Evolutionary conservation across 2,329 filamentous ascomycete genomes (phyloP), one percentile per base, ranked within the genome.

Genomic region (Diplodia scrobiculata): DNA sequence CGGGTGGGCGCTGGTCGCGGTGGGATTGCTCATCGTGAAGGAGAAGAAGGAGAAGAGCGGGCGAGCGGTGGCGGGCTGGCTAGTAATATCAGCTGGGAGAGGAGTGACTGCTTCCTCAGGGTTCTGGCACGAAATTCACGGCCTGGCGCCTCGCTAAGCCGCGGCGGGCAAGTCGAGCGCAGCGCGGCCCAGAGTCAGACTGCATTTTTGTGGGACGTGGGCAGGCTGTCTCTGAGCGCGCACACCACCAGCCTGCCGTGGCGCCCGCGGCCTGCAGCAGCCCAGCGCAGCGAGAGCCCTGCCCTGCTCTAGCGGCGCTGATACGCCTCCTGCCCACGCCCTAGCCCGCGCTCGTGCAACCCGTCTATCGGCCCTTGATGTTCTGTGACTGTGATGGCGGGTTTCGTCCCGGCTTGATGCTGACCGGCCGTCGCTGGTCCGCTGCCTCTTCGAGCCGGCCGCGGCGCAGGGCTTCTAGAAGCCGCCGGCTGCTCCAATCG

Each of bases 1-100:
- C 32, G 75, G 74, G 69, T 77, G 76, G 34, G 71, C 69, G 63
- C 73, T 69, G 48, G 76, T 75, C 62, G 73, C 69, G 63, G 71
- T n/a, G 48, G 65, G 34, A 32, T 36, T 32, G 58, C 45, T 62
- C 65, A 66, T 66, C 55, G 65, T 63, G 65, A 50, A 45, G 65
- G 48, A 48, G 11, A 58, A 58, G 45, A 45, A 53, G 36, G 38
- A 50, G 65, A 53, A 17, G 54, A 21, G 17, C 58, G 58, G 27
- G 58, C 48, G 45, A 38, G 58, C 58, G 58, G 58, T 32, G 58
- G 29, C 21, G 45, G 58, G 38, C 41, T 36, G 29, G n/a, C 45
- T 62, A 62, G 50, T 54, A 59, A 55, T 66, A 63, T 55, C 58
- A 51, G 41, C 51, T 32, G 50, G 55, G 27, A 34, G 64, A 66